Base-by-base conservation (phyloP, 2,329 filamentous ascomycete genomes). In the Sporothrix sp. region DNA sequence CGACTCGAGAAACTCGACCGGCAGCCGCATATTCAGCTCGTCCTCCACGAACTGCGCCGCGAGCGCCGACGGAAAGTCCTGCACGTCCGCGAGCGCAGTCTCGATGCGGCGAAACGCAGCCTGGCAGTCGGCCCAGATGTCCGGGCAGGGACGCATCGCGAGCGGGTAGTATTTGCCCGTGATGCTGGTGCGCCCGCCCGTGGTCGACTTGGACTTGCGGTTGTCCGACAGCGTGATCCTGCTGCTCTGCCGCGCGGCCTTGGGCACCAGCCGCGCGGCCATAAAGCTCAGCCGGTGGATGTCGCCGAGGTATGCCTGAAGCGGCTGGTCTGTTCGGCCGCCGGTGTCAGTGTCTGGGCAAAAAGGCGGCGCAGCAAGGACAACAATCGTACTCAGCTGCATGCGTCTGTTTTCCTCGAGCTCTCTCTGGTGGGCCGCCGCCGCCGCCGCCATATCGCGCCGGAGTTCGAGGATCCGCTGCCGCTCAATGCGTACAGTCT, bases 161-260 rank as follows among this genome's bases (percentile, higher is more conserved):
- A 27, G 45, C 10, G 52, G 52, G 33, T 54, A 54, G 44, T 35
- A 54, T 35, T 49, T 51, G 14, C 39, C 44, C 4, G 45, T 20
- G 28, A 54, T 54, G 44, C 27, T 42, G 8, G 52, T 51, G 27
- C 52, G 52, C 7, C 48, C 52, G 20, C 25, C 33, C 16, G 52
- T 54, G 10, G 48, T 51, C 25, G 52, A 13, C 25, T 25, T 39
- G 25, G 48, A 44, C 43, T 43, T 38, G 3, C 14, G n/a, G 43
- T 42, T 39, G 8, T 53, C 48, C 30, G 52, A 48, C 42, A 53
- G 38, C 13, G 50, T 52, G n/a, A n/a, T n/a, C n/a, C 28, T 27
- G 5, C 32, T 30, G 40, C 14, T 32, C 18, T 10, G 23, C 18
- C 7, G 27, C 18, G 28, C 27, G 33, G 27, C n/a, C n/a, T n/a